Base-by-base conservation (phyloP, 352 stramenopile species). In the Ophiocytium majus region DNA sequence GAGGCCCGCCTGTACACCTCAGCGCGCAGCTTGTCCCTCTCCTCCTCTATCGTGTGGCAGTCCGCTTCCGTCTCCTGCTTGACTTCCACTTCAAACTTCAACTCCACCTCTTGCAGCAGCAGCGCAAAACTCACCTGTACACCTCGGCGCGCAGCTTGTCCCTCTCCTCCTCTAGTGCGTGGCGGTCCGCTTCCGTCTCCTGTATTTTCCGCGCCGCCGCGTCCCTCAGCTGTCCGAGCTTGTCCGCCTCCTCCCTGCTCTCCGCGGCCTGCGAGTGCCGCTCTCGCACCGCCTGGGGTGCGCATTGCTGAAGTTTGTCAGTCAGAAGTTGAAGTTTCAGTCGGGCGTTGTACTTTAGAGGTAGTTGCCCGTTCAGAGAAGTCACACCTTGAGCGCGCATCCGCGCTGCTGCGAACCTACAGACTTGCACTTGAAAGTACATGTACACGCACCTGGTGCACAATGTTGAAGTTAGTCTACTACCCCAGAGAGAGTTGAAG, bases 111-210 rank as follows among this genome's bases (percentile, higher is more conserved):
- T 10, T 79, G 9, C 66, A 79, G 9, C 66, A 79, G n/a, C n/a
- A 28, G n/a, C 66, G 32, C 66, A 14, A 9, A n/a, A n/a, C n/a
- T n/a, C n/a, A n/a, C n/a, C n/a, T n/a, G 74, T 88, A 80, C 33
- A 88, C 84, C 50, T 87, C 64, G 9, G 76, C 28, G 49, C 82
- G 83, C 9, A 89, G 75, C 14, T 23, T 31, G 31, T 89, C 85
- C 19, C 85, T 36, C 1, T 63, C 0, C 36, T 81, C 50, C 57
- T 89, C 85, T 75, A 82, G 50, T 10, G 63, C 50, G 1, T 84
- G 81, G 19, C 85, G 85, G 34, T 84, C 80, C n/a, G 82, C 78
- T 37, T 89, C 85, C 35, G 50, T 57, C n/a, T 79, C 74, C 49
- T 86, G 34, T n/a, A 87, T 85, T 76, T 86, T 87, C 5, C 32